A percentile compares a stretch with the other conserved stretches of the same genome.
Evolutionary conservation across 495 filamentous ascomycete species (phyloP).

Genomic region (Aspergillus ellipticus): DNA sequence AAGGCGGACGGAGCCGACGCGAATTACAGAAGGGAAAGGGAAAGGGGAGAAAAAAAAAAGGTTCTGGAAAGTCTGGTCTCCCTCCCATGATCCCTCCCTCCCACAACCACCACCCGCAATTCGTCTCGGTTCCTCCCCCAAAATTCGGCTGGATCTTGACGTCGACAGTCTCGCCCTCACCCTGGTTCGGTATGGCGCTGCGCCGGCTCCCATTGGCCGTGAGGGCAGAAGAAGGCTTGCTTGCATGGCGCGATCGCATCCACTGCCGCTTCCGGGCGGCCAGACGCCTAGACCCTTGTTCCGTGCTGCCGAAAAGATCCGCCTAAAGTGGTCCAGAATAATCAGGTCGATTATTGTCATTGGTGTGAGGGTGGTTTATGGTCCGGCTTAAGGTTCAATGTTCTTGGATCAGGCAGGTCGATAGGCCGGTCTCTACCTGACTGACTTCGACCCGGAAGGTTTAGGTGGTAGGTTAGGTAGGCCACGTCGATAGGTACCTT

Average conservation of each 20-base stretch:
- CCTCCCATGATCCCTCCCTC: no score
- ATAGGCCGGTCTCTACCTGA: neutral
- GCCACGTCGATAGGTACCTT: neutral
- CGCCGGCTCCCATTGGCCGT: constrained; percentile 6
- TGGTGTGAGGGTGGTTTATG: neutral
- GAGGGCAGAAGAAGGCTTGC: constrained; percentile 3
- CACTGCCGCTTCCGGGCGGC: constrained; percentile 21
- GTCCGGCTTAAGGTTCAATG: neutral
- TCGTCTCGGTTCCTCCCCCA: neutral
- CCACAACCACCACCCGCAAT: no score
- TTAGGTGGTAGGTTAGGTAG: neutral
- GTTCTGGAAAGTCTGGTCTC: no score
- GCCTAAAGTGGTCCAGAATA: neutral
- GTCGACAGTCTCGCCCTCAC: constrained; percentile 4
- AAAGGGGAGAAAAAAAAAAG: no score
- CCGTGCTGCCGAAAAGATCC: constrained; percentile 20
- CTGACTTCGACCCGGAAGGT: neutral
- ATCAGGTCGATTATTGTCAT: neutral
- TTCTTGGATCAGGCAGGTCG: neutral
- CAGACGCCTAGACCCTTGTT: constrained; percentile 21
- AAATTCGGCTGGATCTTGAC: constrained; percentile 4
- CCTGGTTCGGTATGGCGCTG: neutral
- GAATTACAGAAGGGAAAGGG: no score
- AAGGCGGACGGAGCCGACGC: no score
- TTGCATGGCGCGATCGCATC: constrained; percentile 22